A percentile compares a stretch with the other conserved stretches of the same genome.
Evolutionary conservation across 805 yeast species (phyloP).

Genomic region (Lipomyces anomalus): DNA sequence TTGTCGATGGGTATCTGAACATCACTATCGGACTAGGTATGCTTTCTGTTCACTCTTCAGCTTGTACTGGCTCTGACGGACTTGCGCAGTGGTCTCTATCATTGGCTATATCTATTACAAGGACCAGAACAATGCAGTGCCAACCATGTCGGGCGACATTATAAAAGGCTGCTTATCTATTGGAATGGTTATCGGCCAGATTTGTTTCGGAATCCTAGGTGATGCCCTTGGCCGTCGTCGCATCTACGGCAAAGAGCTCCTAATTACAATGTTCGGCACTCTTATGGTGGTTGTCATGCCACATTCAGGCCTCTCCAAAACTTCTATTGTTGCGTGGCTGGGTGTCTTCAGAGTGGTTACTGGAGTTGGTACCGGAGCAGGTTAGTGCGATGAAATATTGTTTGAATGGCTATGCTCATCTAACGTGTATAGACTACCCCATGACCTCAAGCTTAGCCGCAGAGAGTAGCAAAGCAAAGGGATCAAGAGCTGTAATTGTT

Average conservation of each 20-base stretch:
- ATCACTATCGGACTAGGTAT: conserved; percentile 1
- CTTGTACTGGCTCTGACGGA: background rate
- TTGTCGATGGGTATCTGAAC: conserved; percentile 2
- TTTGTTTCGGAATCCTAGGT: conserved; percentile 74
- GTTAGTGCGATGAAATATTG: background rate
- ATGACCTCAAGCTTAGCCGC: conserved; percentile 82
- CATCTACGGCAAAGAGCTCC: conserved; percentile 79
- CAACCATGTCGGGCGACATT: background rate
- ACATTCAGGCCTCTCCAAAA: background rate
- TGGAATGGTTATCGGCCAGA: conserved; percentile 87
- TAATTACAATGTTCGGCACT: conserved; percentile 74
- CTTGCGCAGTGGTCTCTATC: background rate
- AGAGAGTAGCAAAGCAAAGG: conserved; percentile 46
- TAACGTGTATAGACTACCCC: conserved; percentile 71
- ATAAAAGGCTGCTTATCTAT: conserved; percentile 35
- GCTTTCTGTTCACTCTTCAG: background rate
- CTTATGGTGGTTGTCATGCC: conserved; percentile 31
- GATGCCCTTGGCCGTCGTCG: conserved; percentile 78
- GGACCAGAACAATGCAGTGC: background rate
- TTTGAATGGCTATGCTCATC: background rate
- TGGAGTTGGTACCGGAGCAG: conserved; percentile 84
- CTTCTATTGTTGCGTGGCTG: conserved; percentile 47
- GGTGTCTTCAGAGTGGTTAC: conserved; percentile 70
- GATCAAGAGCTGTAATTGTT: conserved; percentile 97
- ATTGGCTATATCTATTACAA: conserved; percentile 1